Percentiles rank a stretch among this genome's conserved stretches.
phyloP scores from a whole-genome alignment of 2,329 filamentous ascomycete genomes.

The Cladorrhinum sp. region DNA sequence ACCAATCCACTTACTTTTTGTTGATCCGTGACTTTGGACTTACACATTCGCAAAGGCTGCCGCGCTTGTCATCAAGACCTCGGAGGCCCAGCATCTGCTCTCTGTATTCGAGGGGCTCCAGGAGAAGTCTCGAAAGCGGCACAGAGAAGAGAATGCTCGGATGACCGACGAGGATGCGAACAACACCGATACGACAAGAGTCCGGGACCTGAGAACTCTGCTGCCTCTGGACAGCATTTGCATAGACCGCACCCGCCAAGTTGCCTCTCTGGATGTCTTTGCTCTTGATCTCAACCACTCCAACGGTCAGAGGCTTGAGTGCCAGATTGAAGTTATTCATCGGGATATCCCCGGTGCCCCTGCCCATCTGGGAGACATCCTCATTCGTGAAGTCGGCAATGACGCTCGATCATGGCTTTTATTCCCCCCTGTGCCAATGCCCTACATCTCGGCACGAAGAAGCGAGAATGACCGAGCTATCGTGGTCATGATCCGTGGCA shows the following conservation, averaged over 20 bases:
- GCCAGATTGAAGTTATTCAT: slow-evolving; percentile 81
- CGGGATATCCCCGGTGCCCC: slow-evolving; percentile 72
- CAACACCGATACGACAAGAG: slow-evolving; percentile 75
- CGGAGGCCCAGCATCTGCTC: slow-evolving; percentile 56
- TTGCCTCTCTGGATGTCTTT: slow-evolving; percentile 87
- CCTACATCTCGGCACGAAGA: slow-evolving; percentile 72
- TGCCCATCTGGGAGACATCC: slow-evolving; percentile 72
- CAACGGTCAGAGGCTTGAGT: slow-evolving; percentile 84
- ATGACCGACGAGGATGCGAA: slow-evolving; percentile 79
- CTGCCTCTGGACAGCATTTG: slow-evolving; percentile 65
- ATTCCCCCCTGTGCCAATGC: slow-evolving; percentile 79
- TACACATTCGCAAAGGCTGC: slow-evolving; percentile 44
- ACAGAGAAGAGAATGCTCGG: slow-evolving; percentile 66
- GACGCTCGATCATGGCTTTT: slow-evolving; percentile 74
- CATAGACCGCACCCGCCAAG: slow-evolving; percentile 75
- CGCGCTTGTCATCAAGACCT: slow-evolving; percentile 51
- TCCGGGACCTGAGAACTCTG: slow-evolving; percentile 75
- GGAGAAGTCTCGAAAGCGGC: slow-evolving; percentile 66
- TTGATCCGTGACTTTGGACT: background rate
- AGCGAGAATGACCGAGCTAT: slow-evolving; percentile 70
- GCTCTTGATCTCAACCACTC: slow-evolving; percentile 82
- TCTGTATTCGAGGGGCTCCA: slow-evolving; percentile 69
- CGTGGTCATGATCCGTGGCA: slow-evolving; percentile 81
- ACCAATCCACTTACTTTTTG: slow-evolving; percentile 5
- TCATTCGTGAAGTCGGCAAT: slow-evolving; percentile 85